These are phyloP conservation scores for Orbilia quercus DNA, from an alignment of 2,329 filamentous ascomycete species.

Conservation along the genomic window DNA sequence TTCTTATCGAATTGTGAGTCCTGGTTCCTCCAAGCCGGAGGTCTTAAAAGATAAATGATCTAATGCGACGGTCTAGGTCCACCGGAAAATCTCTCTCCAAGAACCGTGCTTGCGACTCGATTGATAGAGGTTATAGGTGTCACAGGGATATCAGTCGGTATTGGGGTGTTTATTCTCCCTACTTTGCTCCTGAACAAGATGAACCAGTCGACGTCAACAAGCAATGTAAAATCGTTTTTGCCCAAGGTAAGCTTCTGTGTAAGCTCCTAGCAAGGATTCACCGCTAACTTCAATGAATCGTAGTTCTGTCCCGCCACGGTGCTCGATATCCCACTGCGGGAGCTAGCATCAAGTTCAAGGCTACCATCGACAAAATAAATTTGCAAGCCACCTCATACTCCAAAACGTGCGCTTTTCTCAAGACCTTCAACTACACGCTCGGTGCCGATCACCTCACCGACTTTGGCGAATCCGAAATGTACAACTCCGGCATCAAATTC, in stretches of 20 bases:
- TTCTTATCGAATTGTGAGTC: slow-evolving; percentile 34
- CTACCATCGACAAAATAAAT: slow-evolving; percentile 63
- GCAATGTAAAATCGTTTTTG: slow-evolving; percentile 81
- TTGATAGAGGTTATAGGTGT: slow-evolving; percentile 73
- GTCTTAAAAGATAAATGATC: background rate
- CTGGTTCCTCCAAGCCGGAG: background rate
- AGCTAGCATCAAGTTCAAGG: slow-evolving; percentile 75
- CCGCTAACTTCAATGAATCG: too few relatives aligned
- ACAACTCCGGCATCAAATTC: slow-evolving; percentile 80
- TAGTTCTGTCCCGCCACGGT: slow-evolving; percentile 82
- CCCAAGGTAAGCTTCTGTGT: slow-evolving; percentile 68
- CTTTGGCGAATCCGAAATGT: slow-evolving; percentile 76
- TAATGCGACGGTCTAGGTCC: background rate
- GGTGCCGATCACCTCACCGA: slow-evolving; percentile 75
- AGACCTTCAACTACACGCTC: slow-evolving; percentile 76
- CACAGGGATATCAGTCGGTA: slow-evolving; percentile 71
- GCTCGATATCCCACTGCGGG: slow-evolving; percentile 79
- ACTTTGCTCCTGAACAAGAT: slow-evolving; percentile 73
- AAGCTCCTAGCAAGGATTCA: too few relatives aligned
- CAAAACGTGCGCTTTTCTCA: slow-evolving; percentile 75
- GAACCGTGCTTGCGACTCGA: slow-evolving; percentile 67
- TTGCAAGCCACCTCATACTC: slow-evolving; percentile 68
- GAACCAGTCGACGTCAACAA: slow-evolving; percentile 71
- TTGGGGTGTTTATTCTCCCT: slow-evolving; percentile 92
- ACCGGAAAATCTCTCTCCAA: slow-evolving; percentile 27